A percentile compares a stretch with the other conserved stretches of the same genome.
Evolutionary conservation across 2,329 filamentous ascomycete genomes (phyloP).

Genomic region (Ceratocystis papillata): DNA sequence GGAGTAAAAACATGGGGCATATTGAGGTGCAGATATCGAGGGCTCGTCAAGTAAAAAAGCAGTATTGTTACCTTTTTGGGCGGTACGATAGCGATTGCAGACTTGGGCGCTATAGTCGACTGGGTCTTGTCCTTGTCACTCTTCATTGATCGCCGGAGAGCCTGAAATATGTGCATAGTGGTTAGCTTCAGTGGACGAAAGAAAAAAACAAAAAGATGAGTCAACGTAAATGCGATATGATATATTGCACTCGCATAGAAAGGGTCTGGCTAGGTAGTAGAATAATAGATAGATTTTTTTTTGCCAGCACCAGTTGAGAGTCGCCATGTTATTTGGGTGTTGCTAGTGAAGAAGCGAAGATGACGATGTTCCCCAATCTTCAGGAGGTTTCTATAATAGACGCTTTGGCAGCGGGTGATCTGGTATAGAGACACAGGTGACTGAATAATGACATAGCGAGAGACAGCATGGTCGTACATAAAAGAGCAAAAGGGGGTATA

Average conservation of each 20-base stretch:
- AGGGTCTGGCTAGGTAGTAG: background rate
- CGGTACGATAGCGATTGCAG: slow-evolving; percentile 76
- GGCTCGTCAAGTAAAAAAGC: background rate
- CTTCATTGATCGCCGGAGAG: slow-evolving; percentile 79
- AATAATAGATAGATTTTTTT: background rate
- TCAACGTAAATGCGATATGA: background rate
- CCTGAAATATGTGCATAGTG: slow-evolving; percentile 44
- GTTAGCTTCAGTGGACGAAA: slow-evolving; percentile 32
- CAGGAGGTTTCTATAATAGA: background rate
- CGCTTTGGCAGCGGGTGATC: slow-evolving; percentile 10
- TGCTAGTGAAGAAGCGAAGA: background rate
- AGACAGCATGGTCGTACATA: background rate
- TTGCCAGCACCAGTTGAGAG: background rate
- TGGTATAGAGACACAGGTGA: background rate
- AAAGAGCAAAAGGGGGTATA: background rate
- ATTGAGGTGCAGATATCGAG: background rate
- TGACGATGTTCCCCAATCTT: slow-evolving; percentile 3
- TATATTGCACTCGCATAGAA: background rate
- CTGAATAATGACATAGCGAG: background rate
- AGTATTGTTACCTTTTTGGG: slow-evolving; percentile 71
- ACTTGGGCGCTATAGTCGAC: slow-evolving; percentile 70
- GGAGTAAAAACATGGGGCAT: background rate
- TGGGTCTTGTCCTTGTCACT: slow-evolving; percentile 71
- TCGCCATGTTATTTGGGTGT: background rate
- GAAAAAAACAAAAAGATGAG: background rate